Conservation (phyloP, 169 alveolate genomes). For the Cryptosporidium felis region DNA sequence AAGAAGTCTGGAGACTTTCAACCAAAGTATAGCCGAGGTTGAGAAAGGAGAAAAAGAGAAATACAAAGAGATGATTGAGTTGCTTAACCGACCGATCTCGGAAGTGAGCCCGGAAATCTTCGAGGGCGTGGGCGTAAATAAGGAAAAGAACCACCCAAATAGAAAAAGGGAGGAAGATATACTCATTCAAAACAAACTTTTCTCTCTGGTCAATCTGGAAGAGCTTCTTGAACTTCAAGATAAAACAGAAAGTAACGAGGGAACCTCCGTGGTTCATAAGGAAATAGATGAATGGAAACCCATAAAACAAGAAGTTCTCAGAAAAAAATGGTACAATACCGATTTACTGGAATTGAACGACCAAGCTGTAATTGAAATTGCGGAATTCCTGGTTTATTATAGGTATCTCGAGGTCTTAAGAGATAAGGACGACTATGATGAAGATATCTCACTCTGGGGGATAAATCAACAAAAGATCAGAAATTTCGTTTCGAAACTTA, state of each 20-base stretch:
- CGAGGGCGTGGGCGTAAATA: not conserved
- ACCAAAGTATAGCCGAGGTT: too few relatives aligned
- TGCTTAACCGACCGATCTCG: constrained; percentile 33
- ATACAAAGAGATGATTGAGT: not conserved
- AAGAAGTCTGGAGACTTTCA: not conserved
- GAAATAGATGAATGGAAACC: not conserved
- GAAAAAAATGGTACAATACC: constrained; percentile 22
- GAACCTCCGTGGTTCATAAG: not conserved
- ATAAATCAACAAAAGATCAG: not conserved
- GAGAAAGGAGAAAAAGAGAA: not conserved
- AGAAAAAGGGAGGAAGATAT: not conserved
- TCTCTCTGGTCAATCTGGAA: not conserved
- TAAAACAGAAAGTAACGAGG: not conserved
- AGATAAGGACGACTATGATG: constrained; percentile 35
- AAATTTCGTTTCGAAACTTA: constrained; percentile 29
- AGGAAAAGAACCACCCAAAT: not conserved
- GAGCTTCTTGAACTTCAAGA: not conserved
- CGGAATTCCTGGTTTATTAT: constrained; percentile 6
- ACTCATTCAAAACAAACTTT: not conserved
- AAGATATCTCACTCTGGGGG: constrained; percentile 29
- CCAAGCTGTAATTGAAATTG: constrained; percentile 4
- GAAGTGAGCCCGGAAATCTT: constrained; percentile 4
- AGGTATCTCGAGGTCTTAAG: not conserved
- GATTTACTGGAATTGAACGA: constrained; percentile 1
- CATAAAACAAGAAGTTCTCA: constrained; percentile 5